These are phyloP conservation scores for Ajuga reptans DNA, from an alignment of 305 asterid species.

Conservation along the genomic window DNA sequence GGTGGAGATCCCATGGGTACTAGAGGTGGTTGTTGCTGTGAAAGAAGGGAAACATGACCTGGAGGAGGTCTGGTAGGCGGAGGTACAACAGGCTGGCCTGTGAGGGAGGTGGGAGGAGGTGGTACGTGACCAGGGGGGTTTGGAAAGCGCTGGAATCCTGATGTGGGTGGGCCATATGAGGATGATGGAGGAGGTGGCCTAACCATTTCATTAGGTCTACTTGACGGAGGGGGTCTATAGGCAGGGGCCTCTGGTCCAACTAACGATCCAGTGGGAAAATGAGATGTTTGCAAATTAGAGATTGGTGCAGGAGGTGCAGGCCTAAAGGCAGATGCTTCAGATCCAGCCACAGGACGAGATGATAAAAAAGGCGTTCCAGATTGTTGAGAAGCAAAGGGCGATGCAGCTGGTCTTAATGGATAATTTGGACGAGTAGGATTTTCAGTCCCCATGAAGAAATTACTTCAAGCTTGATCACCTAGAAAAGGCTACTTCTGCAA, in stretches of 20 bases:
- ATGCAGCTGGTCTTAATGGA: slow-evolving; percentile 48
- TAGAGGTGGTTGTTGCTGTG: slow-evolving; percentile 48
- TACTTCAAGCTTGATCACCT: slow-evolving; percentile 26
- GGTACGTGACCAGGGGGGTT: slow-evolving; percentile 49
- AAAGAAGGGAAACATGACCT: slow-evolving; percentile 36
- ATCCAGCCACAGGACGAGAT: slow-evolving; percentile 59
- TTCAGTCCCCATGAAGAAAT: slow-evolving; percentile 73
- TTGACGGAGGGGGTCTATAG: slow-evolving; percentile 50
- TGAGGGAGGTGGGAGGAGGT: slow-evolving; percentile 33
- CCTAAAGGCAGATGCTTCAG: slow-evolving; percentile 58
- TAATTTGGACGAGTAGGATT: slow-evolving; percentile 55
- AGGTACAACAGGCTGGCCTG: slow-evolving; percentile 46
- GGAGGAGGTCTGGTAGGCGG: slow-evolving; percentile 48
- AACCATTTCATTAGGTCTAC: slow-evolving; percentile 39
- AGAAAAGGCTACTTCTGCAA: slow-evolving; percentile 35
- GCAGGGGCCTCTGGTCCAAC: slow-evolving; percentile 41
- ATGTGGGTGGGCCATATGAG: slow-evolving; percentile 56
- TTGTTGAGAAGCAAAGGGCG: slow-evolving; percentile 58
- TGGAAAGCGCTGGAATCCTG: slow-evolving; percentile 60
- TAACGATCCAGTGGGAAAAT: slow-evolving; percentile 49
- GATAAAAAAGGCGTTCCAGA: slow-evolving; percentile 56
- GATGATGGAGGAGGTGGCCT: slow-evolving; percentile 54
- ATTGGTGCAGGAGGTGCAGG: slow-evolving; percentile 52
- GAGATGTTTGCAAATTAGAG: slow-evolving; percentile 40
- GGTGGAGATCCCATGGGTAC: slow-evolving; percentile 61